Conservation (phyloP, 2,329 filamentous ascomycete genomes). For the Coleophoma cylindrospora region DNA sequence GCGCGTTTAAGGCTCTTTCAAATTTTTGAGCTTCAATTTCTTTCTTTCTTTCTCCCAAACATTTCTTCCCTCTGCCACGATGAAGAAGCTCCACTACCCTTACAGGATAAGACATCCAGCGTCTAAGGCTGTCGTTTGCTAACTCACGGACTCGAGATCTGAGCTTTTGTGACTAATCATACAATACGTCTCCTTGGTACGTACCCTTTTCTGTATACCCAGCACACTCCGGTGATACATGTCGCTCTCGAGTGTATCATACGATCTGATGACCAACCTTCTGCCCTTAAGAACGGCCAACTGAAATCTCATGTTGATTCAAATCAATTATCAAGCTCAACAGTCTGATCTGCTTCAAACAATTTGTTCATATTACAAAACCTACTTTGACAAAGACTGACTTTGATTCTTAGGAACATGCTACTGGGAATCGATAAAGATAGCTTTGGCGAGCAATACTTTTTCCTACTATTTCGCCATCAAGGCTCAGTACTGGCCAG, state of each 20-base stretch:
- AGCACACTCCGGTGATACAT: constrained; percentile 3
- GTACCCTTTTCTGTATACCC: constrained; percentile 8
- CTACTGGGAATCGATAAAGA: no score
- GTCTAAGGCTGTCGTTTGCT: not conserved
- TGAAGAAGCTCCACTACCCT: not conserved
- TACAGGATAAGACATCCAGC: not conserved
- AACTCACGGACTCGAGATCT: not conserved
- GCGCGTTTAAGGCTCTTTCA: not conserved
- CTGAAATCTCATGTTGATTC: constrained; percentile 56
- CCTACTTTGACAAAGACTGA: no score
- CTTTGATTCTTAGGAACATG: no score
- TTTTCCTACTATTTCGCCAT: no score
- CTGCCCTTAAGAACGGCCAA: constrained; percentile 60
- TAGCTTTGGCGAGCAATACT: no score
- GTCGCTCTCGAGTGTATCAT: constrained; percentile 8
- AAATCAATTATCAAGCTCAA: constrained; percentile 56
- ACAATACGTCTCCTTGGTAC: constrained; percentile 5
- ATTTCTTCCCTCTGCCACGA: not conserved
- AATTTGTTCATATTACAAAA: not conserved
- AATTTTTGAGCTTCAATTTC: constrained; percentile 2
- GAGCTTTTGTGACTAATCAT: no score
- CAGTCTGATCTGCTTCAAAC: constrained; percentile 44
- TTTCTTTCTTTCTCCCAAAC: not conserved
- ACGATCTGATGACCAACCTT: constrained; percentile 46
- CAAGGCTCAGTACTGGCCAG: no score